phyloP scores from a whole-genome alignment of 768 basidiomycete species.

The Pulveroboletus ravenelii region DNA sequence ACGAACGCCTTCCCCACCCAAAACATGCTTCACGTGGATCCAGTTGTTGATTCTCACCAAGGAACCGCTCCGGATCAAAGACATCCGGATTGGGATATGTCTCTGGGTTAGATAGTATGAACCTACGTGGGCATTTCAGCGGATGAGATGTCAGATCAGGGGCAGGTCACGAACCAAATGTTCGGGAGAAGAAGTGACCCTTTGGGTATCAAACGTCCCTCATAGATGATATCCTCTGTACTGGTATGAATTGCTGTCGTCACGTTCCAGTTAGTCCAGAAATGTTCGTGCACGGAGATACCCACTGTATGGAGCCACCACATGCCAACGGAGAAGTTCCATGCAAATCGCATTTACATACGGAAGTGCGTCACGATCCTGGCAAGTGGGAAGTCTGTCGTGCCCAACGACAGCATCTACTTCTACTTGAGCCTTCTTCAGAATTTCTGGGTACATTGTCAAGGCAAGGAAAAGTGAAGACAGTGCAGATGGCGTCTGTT shows the following conservation, averaged over 20 bases:
- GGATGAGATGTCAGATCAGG: no score
- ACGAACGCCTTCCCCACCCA: constrained; percentile 12
- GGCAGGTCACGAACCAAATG: no score
- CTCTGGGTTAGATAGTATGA: no score
- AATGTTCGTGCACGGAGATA: background rate
- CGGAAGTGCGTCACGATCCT: constrained; percentile 11
- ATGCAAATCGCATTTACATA: constrained; percentile 16
- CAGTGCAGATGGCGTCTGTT: constrained; percentile 8
- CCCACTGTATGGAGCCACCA: background rate
- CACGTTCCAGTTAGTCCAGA: background rate
- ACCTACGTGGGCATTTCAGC: no score
- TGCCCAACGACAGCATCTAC: constrained; percentile 7
- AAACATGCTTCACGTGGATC: constrained; percentile 13
- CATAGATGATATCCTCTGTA: no score
- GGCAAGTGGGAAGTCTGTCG: constrained; percentile 8
- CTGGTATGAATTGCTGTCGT: background rate
- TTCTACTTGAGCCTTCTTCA: constrained; percentile 10
- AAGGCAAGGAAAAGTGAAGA: constrained; percentile 18
- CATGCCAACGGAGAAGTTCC: constrained; percentile 9
- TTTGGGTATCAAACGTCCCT: no score
- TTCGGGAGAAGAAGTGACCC: no score
- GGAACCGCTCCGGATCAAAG: background rate
- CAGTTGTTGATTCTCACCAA: constrained; percentile 2
- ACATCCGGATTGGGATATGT: no score
- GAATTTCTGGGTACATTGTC: background rate